These are phyloP conservation scores for Epicoccum nigrum DNA, from an alignment of 2,329 filamentous ascomycete genomes.

Conservation along the genomic window DNA sequence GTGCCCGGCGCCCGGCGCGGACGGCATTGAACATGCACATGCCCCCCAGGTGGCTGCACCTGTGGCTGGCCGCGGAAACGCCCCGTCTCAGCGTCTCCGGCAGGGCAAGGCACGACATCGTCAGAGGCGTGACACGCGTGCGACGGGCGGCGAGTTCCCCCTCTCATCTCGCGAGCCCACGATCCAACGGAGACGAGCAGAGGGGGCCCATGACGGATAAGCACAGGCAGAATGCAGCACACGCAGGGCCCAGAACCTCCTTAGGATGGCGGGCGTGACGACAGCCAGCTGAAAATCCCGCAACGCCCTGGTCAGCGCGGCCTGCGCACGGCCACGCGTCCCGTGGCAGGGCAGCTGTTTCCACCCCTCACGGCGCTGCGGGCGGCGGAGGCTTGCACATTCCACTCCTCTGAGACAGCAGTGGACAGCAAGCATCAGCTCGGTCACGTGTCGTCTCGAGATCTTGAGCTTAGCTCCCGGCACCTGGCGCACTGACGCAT, in stretches of 20 bases:
- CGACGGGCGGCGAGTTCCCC: constrained; percentile 1
- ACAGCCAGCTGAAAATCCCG: constrained; percentile 13
- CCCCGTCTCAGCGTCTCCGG: constrained; percentile 4
- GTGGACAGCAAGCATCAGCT: not conserved
- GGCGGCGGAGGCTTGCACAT: not conserved
- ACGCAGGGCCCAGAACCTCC: constrained; percentile 5
- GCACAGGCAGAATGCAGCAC: constrained; percentile 2
- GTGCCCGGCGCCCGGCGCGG: not conserved
- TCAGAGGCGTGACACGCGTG: constrained; percentile 4
- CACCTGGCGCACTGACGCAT: constrained; percentile 11
- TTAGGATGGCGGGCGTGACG: constrained; percentile 4
- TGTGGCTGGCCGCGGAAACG: constrained; percentile 5
- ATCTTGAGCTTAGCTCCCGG: constrained; percentile 1
- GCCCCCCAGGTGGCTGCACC: not conserved
- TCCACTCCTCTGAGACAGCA: not conserved
- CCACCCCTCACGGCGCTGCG: constrained; percentile 6
- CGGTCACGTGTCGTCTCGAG: constrained; percentile 1
- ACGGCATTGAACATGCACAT: not conserved
- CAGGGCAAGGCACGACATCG: not conserved
- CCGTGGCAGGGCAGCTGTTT: not conserved
- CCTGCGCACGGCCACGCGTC: constrained; percentile 6
- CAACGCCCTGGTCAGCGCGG: constrained; percentile 1
- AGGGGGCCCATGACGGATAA: constrained; percentile 4
- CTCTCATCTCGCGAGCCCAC: constrained; percentile 2
- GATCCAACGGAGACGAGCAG: constrained; percentile 3